These are phyloP conservation scores for Amniculicola lignicola DNA, from an alignment of 495 filamentous ascomycete genomes.

Conservation along the genomic window DNA sequence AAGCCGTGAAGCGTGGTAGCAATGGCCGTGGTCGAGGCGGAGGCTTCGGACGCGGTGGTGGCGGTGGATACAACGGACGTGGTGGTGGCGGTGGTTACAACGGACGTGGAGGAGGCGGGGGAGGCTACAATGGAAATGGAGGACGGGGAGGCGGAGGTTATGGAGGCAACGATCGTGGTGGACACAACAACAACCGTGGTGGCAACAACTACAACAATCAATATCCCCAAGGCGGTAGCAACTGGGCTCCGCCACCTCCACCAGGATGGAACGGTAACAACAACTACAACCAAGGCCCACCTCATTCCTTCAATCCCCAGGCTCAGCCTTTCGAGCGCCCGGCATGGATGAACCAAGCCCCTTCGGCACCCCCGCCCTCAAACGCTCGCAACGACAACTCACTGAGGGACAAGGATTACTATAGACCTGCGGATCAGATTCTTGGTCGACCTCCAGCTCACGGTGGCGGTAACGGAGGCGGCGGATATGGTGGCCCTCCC, in stretches of 20 bases:
- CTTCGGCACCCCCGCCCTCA: neutral
- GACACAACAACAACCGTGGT: slow-evolving; percentile 1
- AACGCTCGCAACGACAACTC: slow-evolving; percentile 3
- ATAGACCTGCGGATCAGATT: slow-evolving; percentile 6
- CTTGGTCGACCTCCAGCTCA: neutral
- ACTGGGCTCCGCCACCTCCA: slow-evolving; percentile 9
- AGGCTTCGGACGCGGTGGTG: slow-evolving; percentile 42
- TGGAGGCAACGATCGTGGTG: slow-evolving; percentile 1
- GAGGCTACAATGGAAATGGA: too few species aligned
- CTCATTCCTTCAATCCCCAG: neutral
- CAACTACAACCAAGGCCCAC: neutral
- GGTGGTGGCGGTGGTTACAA: slow-evolving; percentile 41
- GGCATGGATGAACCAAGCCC: neutral
- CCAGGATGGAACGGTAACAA: neutral
- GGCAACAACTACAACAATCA: neutral
- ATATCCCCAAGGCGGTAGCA: neutral
- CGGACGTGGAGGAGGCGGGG: neutral
- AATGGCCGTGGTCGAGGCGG: slow-evolving; percentile 55
- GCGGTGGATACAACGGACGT: too few species aligned
- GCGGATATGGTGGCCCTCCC: neutral
- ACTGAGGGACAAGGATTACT: neutral
- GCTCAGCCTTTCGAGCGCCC: slow-evolving; percentile 12
- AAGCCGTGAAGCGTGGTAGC: too few species aligned
- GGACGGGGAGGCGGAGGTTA: too few species aligned
- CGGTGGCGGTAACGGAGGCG: neutral